Evolutionary conservation across 2,329 filamentous ascomycete genomes (phyloP), one percentile per base, ranked within the genome.

Genomic region (Hyphodiscus sp.): DNA sequence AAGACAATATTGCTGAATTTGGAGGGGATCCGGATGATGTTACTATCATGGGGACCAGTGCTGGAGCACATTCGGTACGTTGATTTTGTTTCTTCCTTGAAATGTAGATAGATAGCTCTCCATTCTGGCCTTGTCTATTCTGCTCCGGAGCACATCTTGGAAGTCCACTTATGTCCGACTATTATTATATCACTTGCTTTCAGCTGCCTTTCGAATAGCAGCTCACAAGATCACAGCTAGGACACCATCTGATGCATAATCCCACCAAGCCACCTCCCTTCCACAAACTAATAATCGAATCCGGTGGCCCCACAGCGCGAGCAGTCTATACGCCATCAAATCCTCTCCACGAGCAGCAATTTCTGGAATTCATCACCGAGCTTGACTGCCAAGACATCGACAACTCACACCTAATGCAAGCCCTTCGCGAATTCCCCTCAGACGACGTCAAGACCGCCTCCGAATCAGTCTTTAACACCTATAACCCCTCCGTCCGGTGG

Each of bases 181-280:
- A n/a, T 16, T 33, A 7, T n/a, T 44, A n/a, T 44, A 44, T 44
- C 16, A 18, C 19, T 8, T 44, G 19, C n/a, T 7, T n/a, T 9
- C 9, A 7, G 16, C 18, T n/a, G 6, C 23, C 7, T 47, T 44
- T 38, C 47, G 62, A 9, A 56, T 60, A 23, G 51, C 54, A 44
- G 33, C 52, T 44, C 43, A 57, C 20, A 42, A 38, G 7, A 20
- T 10, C 19, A 33, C 56, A 85, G 79, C 78, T 87, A 58, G 85
- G 85, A 2, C 85, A 89, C 62, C 84, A 87, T 59, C 69, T 89
- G 16, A 79, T 87, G 63, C 70, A 76, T 56, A 65, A 71, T 41
- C 67, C 72, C 20, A 65, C 71, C 20, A 29, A 56, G 10, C 29
- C 60, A 48, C 57, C 71, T 20, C 74, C 73, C 55, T 79, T 83